Conservation (phyloP, 768 basidiomycete species). For the Tulasnella sp. region DNA sequence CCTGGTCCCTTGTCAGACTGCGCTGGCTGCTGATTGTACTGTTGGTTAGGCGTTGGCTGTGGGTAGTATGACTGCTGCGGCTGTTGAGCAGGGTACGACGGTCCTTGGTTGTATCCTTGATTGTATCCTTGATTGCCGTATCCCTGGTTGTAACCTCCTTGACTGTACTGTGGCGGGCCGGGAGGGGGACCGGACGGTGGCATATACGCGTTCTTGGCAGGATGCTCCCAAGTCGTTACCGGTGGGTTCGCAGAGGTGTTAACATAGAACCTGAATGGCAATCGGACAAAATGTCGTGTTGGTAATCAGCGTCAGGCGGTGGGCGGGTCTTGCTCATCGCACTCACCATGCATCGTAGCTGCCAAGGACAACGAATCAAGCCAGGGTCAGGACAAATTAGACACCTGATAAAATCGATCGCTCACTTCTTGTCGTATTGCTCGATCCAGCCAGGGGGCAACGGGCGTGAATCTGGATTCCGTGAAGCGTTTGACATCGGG, state of each 20-base stretch:
- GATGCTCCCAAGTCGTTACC: conserved; percentile 17
- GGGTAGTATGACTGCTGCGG: neutral
- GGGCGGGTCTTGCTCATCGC: neutral
- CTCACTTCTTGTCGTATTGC: conserved; percentile 27
- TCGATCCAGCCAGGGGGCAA: conserved; percentile 23
- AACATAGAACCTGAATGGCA: conserved; percentile 23
- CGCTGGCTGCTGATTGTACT: neutral
- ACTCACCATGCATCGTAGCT: conserved; percentile 28
- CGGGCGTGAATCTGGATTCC: conserved; percentile 22
- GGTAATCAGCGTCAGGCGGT: neutral
- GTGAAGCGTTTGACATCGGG: neutral
- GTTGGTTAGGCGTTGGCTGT: no score
- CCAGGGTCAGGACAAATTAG: neutral
- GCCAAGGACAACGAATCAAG: neutral
- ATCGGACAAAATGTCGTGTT: neutral
- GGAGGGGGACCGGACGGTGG: conserved; percentile 26
- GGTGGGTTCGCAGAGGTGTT: conserved; percentile 20
- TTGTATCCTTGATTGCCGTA: neutral
- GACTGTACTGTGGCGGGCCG: neutral
- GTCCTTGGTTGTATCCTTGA: neutral
- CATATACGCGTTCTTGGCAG: conserved; percentile 1
- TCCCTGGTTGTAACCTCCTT: neutral
- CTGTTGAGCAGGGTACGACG: neutral
- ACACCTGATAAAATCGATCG: neutral
- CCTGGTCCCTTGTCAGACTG: neutral